phyloP scores from a whole-genome alignment of 768 basidiomycete genomes.

The Leccinum pellstonianum region DNA sequence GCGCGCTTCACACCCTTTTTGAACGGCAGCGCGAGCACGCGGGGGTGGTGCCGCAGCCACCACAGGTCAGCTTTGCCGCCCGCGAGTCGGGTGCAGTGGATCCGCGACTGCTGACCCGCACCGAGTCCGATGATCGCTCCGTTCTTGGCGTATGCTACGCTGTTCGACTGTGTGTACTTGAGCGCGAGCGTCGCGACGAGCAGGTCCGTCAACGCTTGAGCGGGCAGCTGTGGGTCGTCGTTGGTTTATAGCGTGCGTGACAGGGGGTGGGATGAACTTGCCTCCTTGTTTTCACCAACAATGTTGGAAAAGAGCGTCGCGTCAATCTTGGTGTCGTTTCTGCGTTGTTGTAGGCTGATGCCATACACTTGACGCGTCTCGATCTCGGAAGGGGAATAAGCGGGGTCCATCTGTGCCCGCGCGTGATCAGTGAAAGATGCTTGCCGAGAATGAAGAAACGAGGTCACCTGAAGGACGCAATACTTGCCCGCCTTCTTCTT shows the following conservation, averaged over 20 bases:
- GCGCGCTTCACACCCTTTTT: slow-evolving; percentile 97
- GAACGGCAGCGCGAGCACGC: slow-evolving; percentile 90
- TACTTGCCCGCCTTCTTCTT: slow-evolving; percentile 99
- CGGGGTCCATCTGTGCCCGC: slow-evolving; percentile 81
- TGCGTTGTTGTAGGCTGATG: slow-evolving; percentile 80
- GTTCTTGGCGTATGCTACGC: slow-evolving; percentile 90
- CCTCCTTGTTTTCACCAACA: slow-evolving; percentile 86
- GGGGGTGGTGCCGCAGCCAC: slow-evolving; percentile 98
- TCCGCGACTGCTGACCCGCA: slow-evolving; percentile 97
- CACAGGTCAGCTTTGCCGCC: slow-evolving; percentile 98
- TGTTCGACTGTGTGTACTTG: slow-evolving; percentile 99
- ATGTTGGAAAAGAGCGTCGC: slow-evolving; percentile 78
- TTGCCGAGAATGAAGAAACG: neutral
- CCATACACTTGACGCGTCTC: slow-evolving; percentile 98
- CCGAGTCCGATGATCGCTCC: slow-evolving; percentile 95
- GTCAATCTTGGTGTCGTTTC: slow-evolving; percentile 90
- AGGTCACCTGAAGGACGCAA: slow-evolving; percentile 84
- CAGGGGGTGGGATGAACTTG: slow-evolving; percentile 32
- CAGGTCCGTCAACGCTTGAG: slow-evolving; percentile 79
- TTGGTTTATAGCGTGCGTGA: neutral
- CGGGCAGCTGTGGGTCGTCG: slow-evolving; percentile 55
- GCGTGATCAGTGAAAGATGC: slow-evolving; percentile 7
- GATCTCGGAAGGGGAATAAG: slow-evolving; percentile 70
- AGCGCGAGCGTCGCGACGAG: slow-evolving; percentile 95
- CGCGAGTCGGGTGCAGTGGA: slow-evolving; percentile 98